phyloP scores from a whole-genome alignment of 306 rosid species.

The Leucaena leucocephala region DNA sequence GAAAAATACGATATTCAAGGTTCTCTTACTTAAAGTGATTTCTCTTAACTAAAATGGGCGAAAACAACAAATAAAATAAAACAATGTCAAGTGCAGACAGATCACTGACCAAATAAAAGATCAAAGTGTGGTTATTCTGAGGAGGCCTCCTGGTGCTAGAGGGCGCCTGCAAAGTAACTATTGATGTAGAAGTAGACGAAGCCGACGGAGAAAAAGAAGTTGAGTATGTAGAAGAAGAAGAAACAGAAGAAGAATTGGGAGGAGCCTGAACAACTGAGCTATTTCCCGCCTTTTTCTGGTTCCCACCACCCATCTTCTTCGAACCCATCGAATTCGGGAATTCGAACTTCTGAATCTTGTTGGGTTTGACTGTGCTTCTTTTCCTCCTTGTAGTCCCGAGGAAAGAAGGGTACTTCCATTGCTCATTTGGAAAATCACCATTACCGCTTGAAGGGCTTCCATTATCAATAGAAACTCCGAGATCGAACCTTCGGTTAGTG shows the following conservation, averaged over 20 bases:
- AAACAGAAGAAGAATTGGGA: slow-evolving; percentile 1
- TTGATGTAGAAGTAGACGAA: slow-evolving; percentile 6
- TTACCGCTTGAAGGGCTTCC: slow-evolving; percentile 2
- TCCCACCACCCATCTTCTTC: neutral
- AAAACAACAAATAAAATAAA: neutral
- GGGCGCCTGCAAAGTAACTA: slow-evolving; percentile 17
- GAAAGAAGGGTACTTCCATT: slow-evolving; percentile 75
- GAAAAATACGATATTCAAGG: neutral
- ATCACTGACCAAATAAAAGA: slow-evolving; percentile 58
- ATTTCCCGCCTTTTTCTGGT: slow-evolving; percentile 22
- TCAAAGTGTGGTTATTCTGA: slow-evolving; percentile 30
- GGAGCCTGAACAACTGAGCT: slow-evolving; percentile 37
- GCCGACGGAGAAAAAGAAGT: neutral
- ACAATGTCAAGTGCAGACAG: neutral
- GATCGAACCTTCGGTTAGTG: slow-evolving; percentile 39
- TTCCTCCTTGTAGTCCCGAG: slow-evolving; percentile 63
- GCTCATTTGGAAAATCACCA: slow-evolving; percentile 52
- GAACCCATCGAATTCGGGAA: slow-evolving; percentile 12
- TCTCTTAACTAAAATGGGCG: neutral
- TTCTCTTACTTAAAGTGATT: neutral
- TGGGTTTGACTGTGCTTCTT: slow-evolving; percentile 31
- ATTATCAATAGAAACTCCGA: slow-evolving; percentile 45
- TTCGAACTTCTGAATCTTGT: slow-evolving; percentile 33
- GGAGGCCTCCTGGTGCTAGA: slow-evolving; percentile 17
- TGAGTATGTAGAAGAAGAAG: slow-evolving; percentile 5